A percentile compares a stretch with the other conserved stretches of the same genome.
phyloP scores from a whole-genome alignment of 768 basidiomycete species.

The Candolleomyces aberdarensis region DNA sequence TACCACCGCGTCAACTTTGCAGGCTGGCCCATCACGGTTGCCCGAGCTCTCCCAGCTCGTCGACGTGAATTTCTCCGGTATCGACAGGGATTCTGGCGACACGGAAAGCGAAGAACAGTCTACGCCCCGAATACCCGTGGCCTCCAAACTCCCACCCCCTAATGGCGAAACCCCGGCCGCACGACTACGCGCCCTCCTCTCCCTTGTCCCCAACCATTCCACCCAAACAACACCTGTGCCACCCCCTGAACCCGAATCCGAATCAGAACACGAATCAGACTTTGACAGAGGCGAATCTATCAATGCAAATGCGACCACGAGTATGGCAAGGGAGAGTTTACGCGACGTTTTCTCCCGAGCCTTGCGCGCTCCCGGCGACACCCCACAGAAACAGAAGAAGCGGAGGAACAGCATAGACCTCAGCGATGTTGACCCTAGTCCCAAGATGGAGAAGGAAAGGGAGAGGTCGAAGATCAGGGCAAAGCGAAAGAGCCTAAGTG shows the following conservation, averaged over 20 bases:
- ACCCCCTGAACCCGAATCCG: slow-evolving; percentile 26
- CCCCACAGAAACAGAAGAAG: slow-evolving; percentile 49
- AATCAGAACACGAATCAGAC: slow-evolving; percentile 55
- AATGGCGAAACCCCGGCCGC: slow-evolving; percentile 49
- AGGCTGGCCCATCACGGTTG: slow-evolving; percentile 35
- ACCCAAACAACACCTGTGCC: slow-evolving; percentile 19
- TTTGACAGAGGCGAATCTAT: slow-evolving; percentile 46
- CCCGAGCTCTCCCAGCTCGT: slow-evolving; percentile 30
- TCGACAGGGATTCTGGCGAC: slow-evolving; percentile 24
- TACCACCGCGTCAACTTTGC: slow-evolving; percentile 21
- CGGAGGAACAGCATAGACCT: slow-evolving; percentile 54
- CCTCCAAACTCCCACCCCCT: slow-evolving; percentile 14
- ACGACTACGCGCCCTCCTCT: slow-evolving; percentile 60
- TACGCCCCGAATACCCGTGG: slow-evolving; percentile 12
- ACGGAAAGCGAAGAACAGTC: slow-evolving; percentile 31
- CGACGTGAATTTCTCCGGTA: slow-evolving; percentile 22
- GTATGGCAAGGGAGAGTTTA: slow-evolving; percentile 54
- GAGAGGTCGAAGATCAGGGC: slow-evolving; percentile 43
- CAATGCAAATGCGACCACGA: slow-evolving; percentile 29
- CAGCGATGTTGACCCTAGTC: slow-evolving; percentile 58
- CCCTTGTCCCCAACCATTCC: slow-evolving; percentile 40
- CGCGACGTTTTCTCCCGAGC: slow-evolving; percentile 67
- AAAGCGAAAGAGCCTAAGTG: slow-evolving; percentile 60
- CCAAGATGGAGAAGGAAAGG: slow-evolving; percentile 39
- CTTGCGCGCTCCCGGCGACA: slow-evolving; percentile 59